Evolutionary conservation across 345 rosid species (phyloP).

Genomic region (Linum lewisii): DNA sequence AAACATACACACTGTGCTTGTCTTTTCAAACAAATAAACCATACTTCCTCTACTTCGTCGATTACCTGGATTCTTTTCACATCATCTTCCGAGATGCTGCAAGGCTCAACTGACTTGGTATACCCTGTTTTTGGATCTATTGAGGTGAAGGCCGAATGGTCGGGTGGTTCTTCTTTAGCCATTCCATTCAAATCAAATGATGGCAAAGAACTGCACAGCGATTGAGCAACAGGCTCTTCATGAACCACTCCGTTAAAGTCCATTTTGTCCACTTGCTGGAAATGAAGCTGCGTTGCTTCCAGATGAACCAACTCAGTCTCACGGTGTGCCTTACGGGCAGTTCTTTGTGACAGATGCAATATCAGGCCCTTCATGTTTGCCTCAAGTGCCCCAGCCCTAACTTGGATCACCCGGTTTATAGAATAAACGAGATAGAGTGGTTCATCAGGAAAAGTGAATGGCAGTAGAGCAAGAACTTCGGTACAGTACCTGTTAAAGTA

Average conservation of each 20-base stretch:
- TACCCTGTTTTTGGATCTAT: constrained; percentile 30
- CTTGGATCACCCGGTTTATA: constrained; percentile 89
- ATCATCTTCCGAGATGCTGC: constrained; percentile 51
- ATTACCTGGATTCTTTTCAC: constrained; percentile 67
- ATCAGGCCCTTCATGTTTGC: constrained; percentile 78
- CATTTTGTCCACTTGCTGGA: neutral
- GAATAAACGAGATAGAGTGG: constrained; percentile 88
- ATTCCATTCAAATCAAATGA: constrained; percentile 53
- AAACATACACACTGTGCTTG: neutral
- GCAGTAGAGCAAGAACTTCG: constrained; percentile 86
- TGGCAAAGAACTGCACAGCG: constrained; percentile 20
- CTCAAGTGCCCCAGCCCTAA: constrained; percentile 87
- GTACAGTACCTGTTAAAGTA: constrained; percentile 78
- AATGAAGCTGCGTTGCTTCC: constrained; percentile 10
- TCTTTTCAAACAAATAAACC: neutral
- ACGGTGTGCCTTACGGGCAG: constrained; percentile 23
- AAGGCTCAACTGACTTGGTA: constrained; percentile 26
- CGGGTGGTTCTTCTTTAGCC: constrained; percentile 31
- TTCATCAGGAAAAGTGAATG: constrained; percentile 92
- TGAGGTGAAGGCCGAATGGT: constrained; percentile 24
- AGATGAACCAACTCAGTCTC: constrained; percentile 45
- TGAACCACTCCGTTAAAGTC: constrained; percentile 12
- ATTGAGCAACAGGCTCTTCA: constrained; percentile 14
- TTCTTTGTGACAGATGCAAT: constrained; percentile 44
- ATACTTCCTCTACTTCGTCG: neutral